These are phyloP conservation scores for Uromyces viciae-fabae DNA, from an alignment of 1,284 basidiomycete species.

Conservation along the genomic window DNA sequence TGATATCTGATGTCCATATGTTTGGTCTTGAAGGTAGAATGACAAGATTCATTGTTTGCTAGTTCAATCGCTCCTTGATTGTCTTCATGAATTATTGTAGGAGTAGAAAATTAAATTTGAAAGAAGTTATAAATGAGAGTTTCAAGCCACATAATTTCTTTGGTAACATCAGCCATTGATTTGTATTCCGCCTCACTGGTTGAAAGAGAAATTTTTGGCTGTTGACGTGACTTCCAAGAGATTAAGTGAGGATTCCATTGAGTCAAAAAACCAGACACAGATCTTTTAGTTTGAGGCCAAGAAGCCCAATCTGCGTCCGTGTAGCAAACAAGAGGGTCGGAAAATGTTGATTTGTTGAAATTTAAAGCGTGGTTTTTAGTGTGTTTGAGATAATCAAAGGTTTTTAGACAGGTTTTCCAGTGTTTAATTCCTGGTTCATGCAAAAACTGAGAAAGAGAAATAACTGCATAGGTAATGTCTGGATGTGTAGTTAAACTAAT, in stretches of 20 bases:
- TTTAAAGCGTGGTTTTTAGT: background rate
- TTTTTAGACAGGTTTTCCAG: background rate
- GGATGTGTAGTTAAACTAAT: background rate
- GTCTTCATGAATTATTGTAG: background rate
- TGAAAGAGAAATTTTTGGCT: background rate
- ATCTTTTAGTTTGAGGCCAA: background rate
- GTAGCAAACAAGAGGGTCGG: background rate
- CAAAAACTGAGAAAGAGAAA: background rate
- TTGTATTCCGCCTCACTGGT: background rate
- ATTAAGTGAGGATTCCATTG: background rate
- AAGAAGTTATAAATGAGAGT: background rate
- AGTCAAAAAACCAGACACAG: background rate
- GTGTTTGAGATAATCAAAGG: background rate
- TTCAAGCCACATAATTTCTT: background rate
- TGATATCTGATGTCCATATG: background rate
- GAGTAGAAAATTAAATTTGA: background rate
- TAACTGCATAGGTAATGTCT: background rate
- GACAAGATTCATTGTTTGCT: background rate
- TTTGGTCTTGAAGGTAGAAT: background rate
- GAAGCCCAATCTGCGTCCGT: background rate
- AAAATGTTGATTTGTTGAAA: background rate
- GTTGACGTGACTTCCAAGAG: background rate
- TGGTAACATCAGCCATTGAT: background rate
- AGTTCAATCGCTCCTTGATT: background rate
- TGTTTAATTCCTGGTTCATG: background rate